Conservation (phyloP, 106 monocot genomes). For the Dendrobium officinale region DNA sequence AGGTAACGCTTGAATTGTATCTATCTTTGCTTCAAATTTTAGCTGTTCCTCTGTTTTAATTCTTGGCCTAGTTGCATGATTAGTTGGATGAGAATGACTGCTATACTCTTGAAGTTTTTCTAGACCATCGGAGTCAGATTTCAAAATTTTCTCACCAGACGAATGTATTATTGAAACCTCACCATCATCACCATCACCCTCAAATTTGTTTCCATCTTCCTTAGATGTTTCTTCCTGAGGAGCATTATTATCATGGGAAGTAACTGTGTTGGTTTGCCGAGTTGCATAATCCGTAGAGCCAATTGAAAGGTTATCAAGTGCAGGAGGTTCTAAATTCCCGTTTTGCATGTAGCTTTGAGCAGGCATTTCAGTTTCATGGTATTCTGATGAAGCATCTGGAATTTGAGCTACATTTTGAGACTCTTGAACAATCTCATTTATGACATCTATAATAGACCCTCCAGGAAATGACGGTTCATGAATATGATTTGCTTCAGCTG, state of each 20-base stretch:
- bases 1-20: slow-evolving; percentile 14
- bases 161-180: slow-evolving; percentile 11
- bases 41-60: not conserved
- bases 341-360: not conserved
- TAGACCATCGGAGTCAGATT: slow-evolving; percentile 4
- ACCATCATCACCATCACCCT: slow-evolving; percentile 9
- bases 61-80: slow-evolving; percentile 1
- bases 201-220: slow-evolving; percentile 3
- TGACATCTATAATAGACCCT: slow-evolving; percentile 9
- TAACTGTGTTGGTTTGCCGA: not conserved
- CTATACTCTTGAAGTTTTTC: slow-evolving; percentile 13
- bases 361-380: slow-evolving; percentile 17
- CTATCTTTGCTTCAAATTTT: slow-evolving; percentile 7
- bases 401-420: slow-evolving; percentile 7
- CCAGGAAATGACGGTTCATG: slow-evolving; percentile 10
- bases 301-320: slow-evolving; percentile 22
- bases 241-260: slow-evolving; percentile 9
- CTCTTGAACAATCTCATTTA: slow-evolving; percentile 14
- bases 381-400: slow-evolving; percentile 11
- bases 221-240: slow-evolving; percentile 11
- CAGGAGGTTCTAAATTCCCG: slow-evolving; percentile 11
- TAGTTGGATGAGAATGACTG: slow-evolving; percentile 12
- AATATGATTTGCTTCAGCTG: slow-evolving; percentile 9
- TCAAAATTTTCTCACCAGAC: slow-evolving; percentile 2
- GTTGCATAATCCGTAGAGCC: slow-evolving; percentile 11